phyloP scores from a whole-genome alignment of 2,329 filamentous ascomycete genomes.

The Sporothrix curviconia region DNA sequence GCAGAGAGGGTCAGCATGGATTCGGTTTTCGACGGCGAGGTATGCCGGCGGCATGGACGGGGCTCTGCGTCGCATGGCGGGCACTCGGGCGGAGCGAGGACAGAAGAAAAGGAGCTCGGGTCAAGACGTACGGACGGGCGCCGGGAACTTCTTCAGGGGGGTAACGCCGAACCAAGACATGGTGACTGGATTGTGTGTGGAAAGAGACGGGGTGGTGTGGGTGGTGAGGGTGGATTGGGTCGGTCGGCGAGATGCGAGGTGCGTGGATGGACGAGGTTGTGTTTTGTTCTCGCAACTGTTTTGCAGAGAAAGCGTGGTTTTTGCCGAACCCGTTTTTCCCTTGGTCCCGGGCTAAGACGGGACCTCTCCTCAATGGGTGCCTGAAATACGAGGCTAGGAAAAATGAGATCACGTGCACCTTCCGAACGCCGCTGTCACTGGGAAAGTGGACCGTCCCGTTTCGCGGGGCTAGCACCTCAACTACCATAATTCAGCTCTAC shows the following conservation, averaged over 20 bases:
- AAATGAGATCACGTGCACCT: neutral
- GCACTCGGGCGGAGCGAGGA: neutral
- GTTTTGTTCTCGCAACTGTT: slow-evolving; percentile 1
- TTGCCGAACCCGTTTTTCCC: slow-evolving; percentile 10
- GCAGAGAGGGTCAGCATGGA: slow-evolving; percentile 1
- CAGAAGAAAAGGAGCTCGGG: slow-evolving; percentile 9
- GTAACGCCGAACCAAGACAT: slow-evolving; percentile 67
- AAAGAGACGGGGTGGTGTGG: slow-evolving; percentile 25
- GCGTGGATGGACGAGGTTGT: neutral
- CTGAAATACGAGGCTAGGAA: slow-evolving; percentile 8
- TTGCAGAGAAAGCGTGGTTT: slow-evolving; percentile 10
- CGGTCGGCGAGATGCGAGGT: neutral
- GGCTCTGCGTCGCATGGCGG: neutral
- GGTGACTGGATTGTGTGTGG: slow-evolving; percentile 36
- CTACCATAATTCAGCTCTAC: too few species aligned
- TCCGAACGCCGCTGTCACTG: too few species aligned
- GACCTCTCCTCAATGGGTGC: neutral
- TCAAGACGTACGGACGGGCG: slow-evolving; percentile 65
- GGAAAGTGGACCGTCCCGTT: too few species aligned
- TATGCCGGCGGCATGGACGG: neutral
- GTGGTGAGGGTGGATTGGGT: neutral
- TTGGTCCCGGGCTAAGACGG: slow-evolving; percentile 14
- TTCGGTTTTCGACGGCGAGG: too few species aligned
- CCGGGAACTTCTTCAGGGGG: slow-evolving; percentile 71
- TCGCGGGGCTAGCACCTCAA: slow-evolving; percentile 2